Evolutionary conservation across 2,329 filamentous ascomycete genomes (phyloP), one percentile per base, ranked within the genome.

Genomic region (Lecanicillium sp.): DNA sequence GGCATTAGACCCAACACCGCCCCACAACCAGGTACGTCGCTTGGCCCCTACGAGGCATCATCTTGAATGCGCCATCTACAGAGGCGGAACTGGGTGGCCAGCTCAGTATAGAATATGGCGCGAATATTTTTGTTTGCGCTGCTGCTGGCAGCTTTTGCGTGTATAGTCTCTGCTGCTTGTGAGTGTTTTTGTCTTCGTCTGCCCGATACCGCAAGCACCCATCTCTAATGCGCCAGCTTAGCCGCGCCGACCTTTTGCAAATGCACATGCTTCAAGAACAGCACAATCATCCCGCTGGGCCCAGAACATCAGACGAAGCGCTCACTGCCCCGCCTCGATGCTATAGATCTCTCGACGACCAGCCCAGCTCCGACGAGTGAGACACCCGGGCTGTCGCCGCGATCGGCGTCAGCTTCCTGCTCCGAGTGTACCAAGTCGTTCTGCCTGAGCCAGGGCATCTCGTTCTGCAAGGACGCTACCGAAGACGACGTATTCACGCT

Each of bases 221-320:
- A 45, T 54, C 49, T 52, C 60, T 61, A 53, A 63, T 54, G 46
- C 30, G 21, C 27, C 5, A 47, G 10, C 29, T 12, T 58, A 83
- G 79, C 75, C 26, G 74, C 78, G 36, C 79, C 78, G 15, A 78
- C 77, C 2, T 84, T 84, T 62, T 84, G 81, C 72, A 84, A 84
- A 72, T 84, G 81, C 67, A 84, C 79, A 56, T 84, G 81, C 68
- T 82, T 82, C 68, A 79, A 78, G 56, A 84, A 84, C 68, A 81
- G 77, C 71, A 84, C 79, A 55, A 81, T 84, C 58, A 81, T 84
- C 59, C 72, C 76, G 12, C 72, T 83, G 9, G 76, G 72, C n/a
- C 72, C 75, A 3, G 64, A 71, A 50, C 57, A 65, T 44, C 54
- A 62, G 52, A 46, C 56, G 46, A 54, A 58, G 57, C 52, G 62